Percentiles rank a stretch among this genome's conserved stretches.
phyloP scores from a whole-genome alignment of 2,329 filamentous ascomycete genomes.

The Aspergillus caelatus region DNA sequence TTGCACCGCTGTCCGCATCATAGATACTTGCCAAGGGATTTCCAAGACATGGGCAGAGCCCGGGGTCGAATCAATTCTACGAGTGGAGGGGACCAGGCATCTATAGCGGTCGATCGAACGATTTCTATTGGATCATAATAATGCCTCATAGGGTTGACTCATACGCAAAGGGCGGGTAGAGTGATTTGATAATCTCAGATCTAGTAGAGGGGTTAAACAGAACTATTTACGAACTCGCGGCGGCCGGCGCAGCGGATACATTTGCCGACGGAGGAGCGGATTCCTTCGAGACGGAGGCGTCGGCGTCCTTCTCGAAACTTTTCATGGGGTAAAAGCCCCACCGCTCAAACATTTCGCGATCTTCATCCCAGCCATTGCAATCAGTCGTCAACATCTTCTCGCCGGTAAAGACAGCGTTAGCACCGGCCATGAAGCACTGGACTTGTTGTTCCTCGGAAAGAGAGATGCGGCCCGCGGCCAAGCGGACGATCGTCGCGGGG shows the following conservation, averaged over 20 bases:
- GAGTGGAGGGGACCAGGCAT: not conserved
- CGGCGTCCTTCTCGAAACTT: constrained; percentile 50
- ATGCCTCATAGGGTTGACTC: constrained; percentile 8
- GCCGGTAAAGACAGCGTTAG: constrained; percentile 92
- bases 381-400: constrained; percentile 96
- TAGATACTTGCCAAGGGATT: constrained; percentile 2
- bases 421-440: constrained; percentile 85
- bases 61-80: constrained; percentile 10
- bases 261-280: constrained; percentile 16
- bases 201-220: not conserved
- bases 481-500: constrained; percentile 81
- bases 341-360: constrained; percentile 77
- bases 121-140: constrained; percentile 11
- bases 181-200: not conserved
- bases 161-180: not conserved
- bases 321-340: constrained; percentile 83
- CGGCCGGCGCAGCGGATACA: constrained; percentile 32
- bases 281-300: constrained; percentile 5
- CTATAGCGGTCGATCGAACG: constrained; percentile 1
- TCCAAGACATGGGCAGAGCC: constrained; percentile 5
- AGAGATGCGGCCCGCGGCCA: constrained; percentile 81
- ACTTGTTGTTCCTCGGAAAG: constrained; percentile 89
- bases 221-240: constrained; percentile 27
- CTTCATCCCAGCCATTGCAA: constrained; percentile 89
- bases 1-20: not conserved